Evolutionary conservation across 208 protist genomes (phyloP), one percentile per base, ranked within the genome.

Genomic region (Trypanosomatidae sp.): DNA sequence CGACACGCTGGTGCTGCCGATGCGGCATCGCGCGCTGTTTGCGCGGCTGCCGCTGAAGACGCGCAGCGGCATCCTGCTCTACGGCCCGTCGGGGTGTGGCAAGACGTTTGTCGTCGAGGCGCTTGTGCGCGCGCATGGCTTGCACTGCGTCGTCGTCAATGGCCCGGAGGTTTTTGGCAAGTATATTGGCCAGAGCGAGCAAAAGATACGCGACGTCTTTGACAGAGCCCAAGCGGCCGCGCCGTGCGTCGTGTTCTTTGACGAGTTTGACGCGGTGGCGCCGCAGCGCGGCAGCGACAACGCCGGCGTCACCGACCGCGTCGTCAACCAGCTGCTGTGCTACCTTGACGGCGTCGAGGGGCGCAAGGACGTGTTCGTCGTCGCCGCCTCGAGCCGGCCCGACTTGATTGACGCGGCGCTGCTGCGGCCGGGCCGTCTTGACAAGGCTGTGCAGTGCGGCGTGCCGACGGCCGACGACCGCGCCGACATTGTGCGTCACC

Each of bases 371-470:
- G 96, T 99, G 1, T 94, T 95, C 48, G 94, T 99, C 0, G 82
- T 99, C n/a, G 98, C 94, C 7, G 97, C 98, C 6, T 99, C 97
- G 21, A 98, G 97, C 50, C 67, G 97, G 28, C 98, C 97, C 1
- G 97, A 99, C 70, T 59, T 97, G 10, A 96, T 99, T 28, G 95
- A 97, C 65, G 61, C 88, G n/a, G 90, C 90, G 15, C 61, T 96
- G 21, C 73, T 96, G 51, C 79, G 90, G 11, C 90, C 90, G 11
- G 90, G 90, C 7, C 62, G 90, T 16, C 56, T 96, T 33, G 90
- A 96, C 64, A 89, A 84, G 46, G 69, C 66, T 5, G 59, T 96
- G 6, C 56, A 75, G 27, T 96, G 88, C 56, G 65, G 75, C 6
- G 71, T 96, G 25, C 91, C 93, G 8, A 66, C 61, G n/a, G 24